Conservation (phyloP, 2,329 filamentous ascomycete species). For the Pseudodiploospora longispora region DNA sequence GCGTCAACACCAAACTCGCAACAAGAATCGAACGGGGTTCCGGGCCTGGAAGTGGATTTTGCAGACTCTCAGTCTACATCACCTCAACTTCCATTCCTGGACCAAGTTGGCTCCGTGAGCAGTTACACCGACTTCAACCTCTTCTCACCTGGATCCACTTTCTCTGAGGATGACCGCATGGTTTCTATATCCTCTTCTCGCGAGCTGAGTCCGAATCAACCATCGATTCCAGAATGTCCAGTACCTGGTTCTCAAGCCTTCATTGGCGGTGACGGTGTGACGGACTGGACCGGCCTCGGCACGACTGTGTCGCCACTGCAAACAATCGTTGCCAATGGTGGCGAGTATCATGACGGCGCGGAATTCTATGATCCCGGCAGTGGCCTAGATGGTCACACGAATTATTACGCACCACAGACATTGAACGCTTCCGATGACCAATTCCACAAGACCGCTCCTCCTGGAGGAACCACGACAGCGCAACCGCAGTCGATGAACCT, state of each 20-base stretch:
- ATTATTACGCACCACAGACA: too few relatives aligned
- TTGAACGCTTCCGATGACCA: background rate
- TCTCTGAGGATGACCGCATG: conserved; percentile 41
- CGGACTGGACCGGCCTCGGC: conserved; percentile 3
- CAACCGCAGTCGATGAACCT: background rate
- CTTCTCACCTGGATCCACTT: conserved; percentile 42
- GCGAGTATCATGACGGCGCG: background rate
- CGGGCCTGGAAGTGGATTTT: conserved; percentile 6
- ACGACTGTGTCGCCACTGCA: conserved; percentile 1
- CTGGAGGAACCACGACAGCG: background rate
- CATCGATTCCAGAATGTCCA: conserved; percentile 4
- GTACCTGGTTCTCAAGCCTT: background rate
- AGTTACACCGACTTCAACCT: conserved; percentile 49
- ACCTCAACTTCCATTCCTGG: conserved; percentile 31
- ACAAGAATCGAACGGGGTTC: conserved; percentile 10
- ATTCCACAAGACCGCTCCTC: background rate
- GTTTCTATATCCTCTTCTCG: conserved; percentile 17
- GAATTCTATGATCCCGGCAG: conserved; percentile 5
- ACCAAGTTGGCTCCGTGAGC: conserved; percentile 8
- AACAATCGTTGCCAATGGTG: background rate
- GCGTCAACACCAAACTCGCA: conserved; percentile 17
- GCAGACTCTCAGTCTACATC: conserved; percentile 3
- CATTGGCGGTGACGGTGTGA: background rate
- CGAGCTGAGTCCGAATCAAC: conserved; percentile 6
- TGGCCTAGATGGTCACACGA: background rate